These are phyloP conservation scores for Schwanniomyces pseudopolymorphus DNA, from an alignment of 805 yeast genomes.

Conservation along the genomic window DNA sequence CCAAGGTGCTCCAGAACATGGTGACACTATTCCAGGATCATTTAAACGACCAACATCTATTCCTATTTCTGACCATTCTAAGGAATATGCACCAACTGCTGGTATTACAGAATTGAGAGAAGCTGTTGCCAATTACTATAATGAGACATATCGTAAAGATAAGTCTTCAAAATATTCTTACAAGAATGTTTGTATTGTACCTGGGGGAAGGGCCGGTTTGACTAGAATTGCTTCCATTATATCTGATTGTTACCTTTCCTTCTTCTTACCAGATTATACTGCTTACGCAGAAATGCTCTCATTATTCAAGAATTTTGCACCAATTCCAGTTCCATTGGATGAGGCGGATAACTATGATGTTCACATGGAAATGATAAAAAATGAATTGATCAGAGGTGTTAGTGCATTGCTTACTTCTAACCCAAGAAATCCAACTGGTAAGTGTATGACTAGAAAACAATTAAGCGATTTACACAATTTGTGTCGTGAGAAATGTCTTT, in stretches of 20 bases:
- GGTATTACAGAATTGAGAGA: conserved; percentile 54
- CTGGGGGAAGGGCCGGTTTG: conserved; percentile 64
- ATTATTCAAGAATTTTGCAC: conserved; percentile 59
- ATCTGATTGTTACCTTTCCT: conserved; percentile 57
- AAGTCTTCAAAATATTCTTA: conserved; percentile 53
- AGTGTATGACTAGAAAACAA: conserved; percentile 47
- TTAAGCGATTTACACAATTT: conserved; percentile 48
- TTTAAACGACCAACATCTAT: conserved; percentile 51
- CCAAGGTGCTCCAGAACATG: conserved; percentile 67
- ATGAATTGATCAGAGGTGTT: conserved; percentile 57
- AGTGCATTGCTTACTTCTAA: conserved; percentile 58
- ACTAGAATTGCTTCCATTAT: conserved; percentile 62
- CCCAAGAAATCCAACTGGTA: conserved; percentile 65
- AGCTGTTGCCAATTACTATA: conserved; percentile 58
- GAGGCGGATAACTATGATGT: conserved; percentile 58
- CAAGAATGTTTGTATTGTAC: conserved; percentile 62
- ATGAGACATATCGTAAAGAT: conserved; percentile 51
- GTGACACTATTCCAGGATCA: conserved; percentile 57
- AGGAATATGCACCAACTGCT: conserved; percentile 62
- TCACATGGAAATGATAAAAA: conserved; percentile 50
- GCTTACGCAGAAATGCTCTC: conserved; percentile 67
- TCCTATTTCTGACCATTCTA: conserved; percentile 46
- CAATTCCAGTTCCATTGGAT: conserved; percentile 60
- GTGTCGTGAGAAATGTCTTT: conserved; percentile 53
- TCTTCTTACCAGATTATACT: conserved; percentile 62